These are phyloP conservation scores for Gymnopilus dilepis DNA, from an alignment of 768 basidiomycete species.

Conservation along the genomic window DNA sequence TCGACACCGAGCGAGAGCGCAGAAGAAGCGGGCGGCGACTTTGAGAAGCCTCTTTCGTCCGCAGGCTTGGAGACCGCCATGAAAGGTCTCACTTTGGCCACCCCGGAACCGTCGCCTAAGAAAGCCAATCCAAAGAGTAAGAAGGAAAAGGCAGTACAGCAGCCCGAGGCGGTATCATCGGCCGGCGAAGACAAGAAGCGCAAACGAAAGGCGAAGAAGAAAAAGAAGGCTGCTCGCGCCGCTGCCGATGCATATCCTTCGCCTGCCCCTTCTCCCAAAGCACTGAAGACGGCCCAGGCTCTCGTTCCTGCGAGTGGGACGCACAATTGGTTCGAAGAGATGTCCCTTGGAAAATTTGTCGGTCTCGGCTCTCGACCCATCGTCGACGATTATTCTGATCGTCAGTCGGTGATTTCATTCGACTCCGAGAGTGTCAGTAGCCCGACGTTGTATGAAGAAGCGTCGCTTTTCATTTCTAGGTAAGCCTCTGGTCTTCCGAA, in stretches of 20 bases:
- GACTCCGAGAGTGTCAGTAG: slow-evolving; percentile 32
- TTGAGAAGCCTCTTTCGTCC: slow-evolving; percentile 15
- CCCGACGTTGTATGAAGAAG: slow-evolving; percentile 58
- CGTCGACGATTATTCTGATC: slow-evolving; percentile 58
- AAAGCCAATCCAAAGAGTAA: slow-evolving; percentile 13
- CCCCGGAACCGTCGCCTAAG: not conserved
- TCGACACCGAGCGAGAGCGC: slow-evolving; percentile 19
- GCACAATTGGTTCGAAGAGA: slow-evolving; percentile 16
- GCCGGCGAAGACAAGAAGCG: slow-evolving; percentile 7
- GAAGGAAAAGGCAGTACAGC: not conserved
- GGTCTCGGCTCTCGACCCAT: slow-evolving; percentile 36
- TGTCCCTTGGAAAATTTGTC: slow-evolving; percentile 17
- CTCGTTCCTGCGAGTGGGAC: not conserved
- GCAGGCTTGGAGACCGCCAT: slow-evolving; percentile 20
- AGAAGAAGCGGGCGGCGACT: not conserved
- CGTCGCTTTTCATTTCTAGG: slow-evolving; percentile 64
- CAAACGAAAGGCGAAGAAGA: slow-evolving; percentile 22
- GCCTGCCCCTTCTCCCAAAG: slow-evolving; percentile 15
- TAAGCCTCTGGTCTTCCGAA: slow-evolving; percentile 41
- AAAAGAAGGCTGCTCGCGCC: slow-evolving; percentile 23
- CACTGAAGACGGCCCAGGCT: slow-evolving; percentile 17
- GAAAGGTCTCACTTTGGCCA: slow-evolving; percentile 14
- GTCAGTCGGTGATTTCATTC: slow-evolving; percentile 40
- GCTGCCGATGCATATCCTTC: slow-evolving; percentile 13
- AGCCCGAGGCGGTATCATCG: not conserved